A percentile compares a stretch with the other conserved stretches of the same genome.
Conservation (phyloP, 306 rosid species). For the Macrotyloma uniflorum region DNA sequence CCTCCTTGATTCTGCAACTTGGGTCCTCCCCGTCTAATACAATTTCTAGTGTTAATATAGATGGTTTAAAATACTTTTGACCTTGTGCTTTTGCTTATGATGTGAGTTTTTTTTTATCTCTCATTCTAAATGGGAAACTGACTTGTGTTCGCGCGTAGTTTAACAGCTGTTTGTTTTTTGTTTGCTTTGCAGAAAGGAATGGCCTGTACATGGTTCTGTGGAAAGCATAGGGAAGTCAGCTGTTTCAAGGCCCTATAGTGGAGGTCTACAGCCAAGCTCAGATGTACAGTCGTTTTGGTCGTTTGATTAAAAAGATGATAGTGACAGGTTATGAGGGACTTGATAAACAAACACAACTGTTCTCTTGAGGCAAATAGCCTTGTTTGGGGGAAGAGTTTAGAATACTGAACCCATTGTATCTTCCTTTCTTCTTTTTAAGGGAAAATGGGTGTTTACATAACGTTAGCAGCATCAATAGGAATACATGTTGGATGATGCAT, state of each 20-base stretch:
- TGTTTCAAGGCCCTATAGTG: constrained; percentile 57
- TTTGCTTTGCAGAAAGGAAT: constrained; percentile 67
- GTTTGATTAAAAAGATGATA: constrained; percentile 64
- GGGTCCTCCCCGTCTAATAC: background rate
- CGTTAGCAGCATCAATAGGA: constrained; percentile 59
- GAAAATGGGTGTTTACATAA: constrained; percentile 73
- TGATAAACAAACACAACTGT: constrained; percentile 55
- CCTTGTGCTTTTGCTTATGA: background rate
- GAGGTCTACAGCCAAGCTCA: constrained; percentile 63
- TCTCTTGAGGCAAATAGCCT: constrained; percentile 67
- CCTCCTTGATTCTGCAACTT: constrained; percentile 22
- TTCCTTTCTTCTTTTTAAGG: constrained; percentile 69
- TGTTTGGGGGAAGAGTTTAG: constrained; percentile 55
- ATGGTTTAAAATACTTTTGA: background rate
- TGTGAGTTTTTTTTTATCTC: no score
- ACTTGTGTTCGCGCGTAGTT: background rate
- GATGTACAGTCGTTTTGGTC: constrained; percentile 95
- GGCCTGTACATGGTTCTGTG: constrained; percentile 58
- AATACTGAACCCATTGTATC: constrained; percentile 76
- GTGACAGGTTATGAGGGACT: constrained; percentile 53
- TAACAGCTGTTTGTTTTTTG: constrained; percentile 6
- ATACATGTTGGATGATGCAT: constrained; percentile 59
- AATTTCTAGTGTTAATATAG: background rate
- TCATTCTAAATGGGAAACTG: background rate
- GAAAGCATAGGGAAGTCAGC: constrained; percentile 62